Conservation (phyloP, 805 yeast genomes). For the Wickerhamiella alocasiicola region DNA sequence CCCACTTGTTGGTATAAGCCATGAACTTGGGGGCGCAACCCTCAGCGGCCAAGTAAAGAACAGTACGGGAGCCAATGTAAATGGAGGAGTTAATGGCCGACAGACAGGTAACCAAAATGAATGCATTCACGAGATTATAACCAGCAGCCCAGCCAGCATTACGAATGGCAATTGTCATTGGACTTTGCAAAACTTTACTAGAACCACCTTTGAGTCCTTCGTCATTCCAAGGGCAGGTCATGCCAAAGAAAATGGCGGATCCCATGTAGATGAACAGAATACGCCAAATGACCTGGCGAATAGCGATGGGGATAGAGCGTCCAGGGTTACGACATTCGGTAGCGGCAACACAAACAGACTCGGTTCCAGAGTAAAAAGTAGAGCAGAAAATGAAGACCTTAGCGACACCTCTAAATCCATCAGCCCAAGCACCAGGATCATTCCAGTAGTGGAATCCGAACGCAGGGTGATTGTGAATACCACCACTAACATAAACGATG, state of each 20-base stretch:
- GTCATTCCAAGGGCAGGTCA: slow-evolving; percentile 47
- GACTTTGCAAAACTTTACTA: slow-evolving; percentile 39
- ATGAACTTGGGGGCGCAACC: slow-evolving; percentile 49
- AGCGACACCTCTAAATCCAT: slow-evolving; percentile 35
- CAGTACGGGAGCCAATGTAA: slow-evolving; percentile 55
- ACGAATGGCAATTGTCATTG: slow-evolving; percentile 37
- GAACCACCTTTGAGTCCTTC: slow-evolving; percentile 31
- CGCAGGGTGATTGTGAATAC: slow-evolving; percentile 38
- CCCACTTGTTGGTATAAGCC: slow-evolving; percentile 39
- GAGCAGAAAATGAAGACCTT: slow-evolving; percentile 45
- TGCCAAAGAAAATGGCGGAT: slow-evolving; percentile 44
- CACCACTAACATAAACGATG: slow-evolving; percentile 44
- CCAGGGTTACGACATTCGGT: slow-evolving; percentile 52
- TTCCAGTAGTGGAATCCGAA: slow-evolving; percentile 52
- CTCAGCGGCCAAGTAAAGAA: slow-evolving; percentile 50
- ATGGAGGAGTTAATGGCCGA: slow-evolving; percentile 61
- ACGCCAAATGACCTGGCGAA: slow-evolving; percentile 44
- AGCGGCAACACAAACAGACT: slow-evolving; percentile 50
- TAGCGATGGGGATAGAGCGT: slow-evolving; percentile 48
- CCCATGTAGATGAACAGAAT: slow-evolving; percentile 46
- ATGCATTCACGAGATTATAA: slow-evolving; percentile 46
- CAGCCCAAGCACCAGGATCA: slow-evolving; percentile 36
- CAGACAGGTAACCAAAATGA: slow-evolving; percentile 49
- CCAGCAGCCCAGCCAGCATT: slow-evolving; percentile 42
- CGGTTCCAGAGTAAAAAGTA: slow-evolving; percentile 48